Conservation (phyloP, 352 stramenopile genomes). For the Phytophthora crassamura region DNA sequence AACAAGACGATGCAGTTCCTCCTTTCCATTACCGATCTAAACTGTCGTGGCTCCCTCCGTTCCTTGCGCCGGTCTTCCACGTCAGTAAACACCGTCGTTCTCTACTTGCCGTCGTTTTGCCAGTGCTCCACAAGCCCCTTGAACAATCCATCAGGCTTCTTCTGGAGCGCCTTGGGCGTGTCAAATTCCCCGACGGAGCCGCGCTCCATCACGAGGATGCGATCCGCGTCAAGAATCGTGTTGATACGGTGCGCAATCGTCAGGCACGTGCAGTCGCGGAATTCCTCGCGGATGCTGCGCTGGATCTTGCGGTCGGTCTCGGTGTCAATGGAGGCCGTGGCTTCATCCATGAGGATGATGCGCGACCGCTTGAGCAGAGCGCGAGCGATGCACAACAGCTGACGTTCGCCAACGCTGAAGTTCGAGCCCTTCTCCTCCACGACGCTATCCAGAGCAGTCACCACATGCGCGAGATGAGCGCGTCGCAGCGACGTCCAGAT, state of each 20-base stretch:
- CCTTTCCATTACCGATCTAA: constrained; percentile 14
- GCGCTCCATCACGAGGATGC: constrained; percentile 95
- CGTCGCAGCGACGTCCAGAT: constrained; percentile 88
- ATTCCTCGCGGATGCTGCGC: constrained; percentile 93
- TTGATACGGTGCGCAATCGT: constrained; percentile 98
- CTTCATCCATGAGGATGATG: constrained; percentile 99
- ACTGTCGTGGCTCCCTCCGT: background rate
- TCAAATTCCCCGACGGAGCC: constrained; percentile 95
- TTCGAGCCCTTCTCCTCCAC: constrained; percentile 94
- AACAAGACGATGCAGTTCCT: constrained; percentile 5
- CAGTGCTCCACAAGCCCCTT: constrained; percentile 80
- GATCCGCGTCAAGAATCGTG: constrained; percentile 96
- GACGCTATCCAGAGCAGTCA: constrained; percentile 50
- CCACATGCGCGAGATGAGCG: constrained; percentile 77
- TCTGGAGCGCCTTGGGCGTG: constrained; percentile 76
- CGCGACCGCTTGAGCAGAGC: constrained; percentile 92
- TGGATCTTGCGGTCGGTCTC: constrained; percentile 93
- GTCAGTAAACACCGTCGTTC: background rate
- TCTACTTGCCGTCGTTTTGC: constrained; percentile 60
- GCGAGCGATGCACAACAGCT: constrained; percentile 96
- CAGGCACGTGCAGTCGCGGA: constrained; percentile 93
- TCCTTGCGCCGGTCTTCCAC: background rate
- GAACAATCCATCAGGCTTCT: constrained; percentile 76
- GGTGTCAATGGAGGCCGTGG: constrained; percentile 92
- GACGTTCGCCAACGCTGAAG: constrained; percentile 95